These are phyloP conservation scores for Albugo laibachii DNA, from an alignment of 352 stramenopile species.

Conservation along the genomic window DNA sequence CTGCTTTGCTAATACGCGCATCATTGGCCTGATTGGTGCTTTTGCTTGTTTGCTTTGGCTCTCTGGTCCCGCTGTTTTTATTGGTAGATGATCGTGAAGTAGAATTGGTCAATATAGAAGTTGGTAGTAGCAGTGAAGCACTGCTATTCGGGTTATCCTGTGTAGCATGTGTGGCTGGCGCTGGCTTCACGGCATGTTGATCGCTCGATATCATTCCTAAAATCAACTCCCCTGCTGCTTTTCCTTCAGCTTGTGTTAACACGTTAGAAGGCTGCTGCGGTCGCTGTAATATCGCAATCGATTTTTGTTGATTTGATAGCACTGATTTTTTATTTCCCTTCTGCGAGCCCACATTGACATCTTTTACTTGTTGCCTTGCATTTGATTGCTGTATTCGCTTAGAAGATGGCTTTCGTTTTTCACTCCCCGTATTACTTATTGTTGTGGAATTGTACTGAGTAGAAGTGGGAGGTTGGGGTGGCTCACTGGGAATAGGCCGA, in stretches of 20 bases:
- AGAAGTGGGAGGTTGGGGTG: slow-evolving; percentile 4
- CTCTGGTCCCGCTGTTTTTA: slow-evolving; percentile 2
- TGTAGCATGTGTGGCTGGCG: not conserved
- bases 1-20: slow-evolving; percentile 50
- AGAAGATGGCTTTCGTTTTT: slow-evolving; percentile 3
- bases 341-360: slow-evolving; percentile 6
- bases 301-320: not conserved
- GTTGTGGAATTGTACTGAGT: not conserved
- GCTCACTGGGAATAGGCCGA: slow-evolving; percentile 7
- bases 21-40: slow-evolving; percentile 7
- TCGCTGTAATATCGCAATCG: slow-evolving; percentile 9
- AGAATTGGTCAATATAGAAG: slow-evolving; percentile 7
- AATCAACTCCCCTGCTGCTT: slow-evolving; percentile 60
- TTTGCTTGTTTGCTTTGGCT: slow-evolving; percentile 13
- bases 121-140: not conserved
- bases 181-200: not conserved
- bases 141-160: not conserved
- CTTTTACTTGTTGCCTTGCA: slow-evolving; percentile 12
- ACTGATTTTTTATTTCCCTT: not conserved
- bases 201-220: slow-evolving; percentile 57
- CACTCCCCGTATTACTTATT: not conserved
- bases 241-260: slow-evolving; percentile 54
- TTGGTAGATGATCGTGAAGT: slow-evolving; percentile 6
- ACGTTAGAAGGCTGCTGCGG: slow-evolving; percentile 23
- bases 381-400: slow-evolving; percentile 9